Evolutionary conservation across 108 stramenopile species (phyloP), one percentile per base, ranked within the genome.

Genomic region (Cyclotella distinguenda): DNA sequence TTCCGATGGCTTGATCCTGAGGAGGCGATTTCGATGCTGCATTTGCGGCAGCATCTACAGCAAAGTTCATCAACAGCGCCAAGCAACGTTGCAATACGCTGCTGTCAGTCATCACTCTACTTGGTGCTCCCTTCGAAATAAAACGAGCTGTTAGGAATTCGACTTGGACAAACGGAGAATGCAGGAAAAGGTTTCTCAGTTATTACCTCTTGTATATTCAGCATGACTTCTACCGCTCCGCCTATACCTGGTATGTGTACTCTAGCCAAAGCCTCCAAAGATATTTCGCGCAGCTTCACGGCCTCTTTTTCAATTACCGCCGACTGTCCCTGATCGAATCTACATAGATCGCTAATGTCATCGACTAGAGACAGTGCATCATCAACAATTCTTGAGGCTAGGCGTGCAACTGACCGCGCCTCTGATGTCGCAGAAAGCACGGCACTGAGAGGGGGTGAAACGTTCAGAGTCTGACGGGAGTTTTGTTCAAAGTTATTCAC

Each of bases 331-430:
- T 79, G 72, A 34, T 79, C 78, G 45, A 79, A 72, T 10, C 70
- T 66, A 49, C 60, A 69, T 1, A 79, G 68, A 40, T 79, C 78
- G 12, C 72, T 66, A 40, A 79, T 74, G 53, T 79, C 78, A 39
- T 69, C 72, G 19, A 79, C 72, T 5, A 78, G 26, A 4, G 56
- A 64, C 27, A 64, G 32, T 44, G 76, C 76, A 58, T 77, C 76
- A 40, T 71, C 45, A 8, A 71, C 65, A 21, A 74, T 26, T 8
- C 63, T 51, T 5, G 75, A 58, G 21, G 75, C 75, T 30, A 71
- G 27, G 12, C 40, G 38, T 1, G 71, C 63, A 2, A 77, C 70
- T 10, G 69, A 71, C 6, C 64, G 59, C 7, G 73, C 73, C 48
- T 74, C 73, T 6, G 52, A 61, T 23, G 73, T 74, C 0, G 73